Evolutionary conservation across 805 yeast genomes (phyloP), one percentile per base, ranked within the genome.

Genomic region (Blastobotrys robertii): DNA sequence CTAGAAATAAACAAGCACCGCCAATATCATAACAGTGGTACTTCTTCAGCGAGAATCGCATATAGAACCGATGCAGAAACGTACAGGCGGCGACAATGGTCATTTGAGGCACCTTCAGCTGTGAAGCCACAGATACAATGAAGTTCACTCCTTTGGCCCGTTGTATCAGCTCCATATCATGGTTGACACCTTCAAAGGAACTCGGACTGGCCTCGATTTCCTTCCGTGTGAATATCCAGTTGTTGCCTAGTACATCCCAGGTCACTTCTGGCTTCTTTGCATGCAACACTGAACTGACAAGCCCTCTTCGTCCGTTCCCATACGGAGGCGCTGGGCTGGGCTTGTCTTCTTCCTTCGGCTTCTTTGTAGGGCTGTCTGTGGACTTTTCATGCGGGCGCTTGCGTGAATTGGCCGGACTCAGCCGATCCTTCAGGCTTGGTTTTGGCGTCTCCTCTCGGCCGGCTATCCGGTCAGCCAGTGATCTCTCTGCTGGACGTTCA

Each of bases 21-120:
- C 70, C 78, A 6, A 69, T 61, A 45, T 76, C 76, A 48, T 68
- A 76, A 41, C 68, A 67, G 45, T 73, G 79, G 47, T 60, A 60
- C 35, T 60, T 54, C 33, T 59, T 57, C 39, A 73, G 50, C 30
- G 72, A 67, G 42, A 60, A 56, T 22, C 74, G 58, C 68, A 70
- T 67, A 52, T 73, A 76, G 54, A 73, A 75, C 40, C 81, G 58
- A 46, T 75, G 80, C 42, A 74, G 60, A 45, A 63, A 69, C 11
- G 60, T 61, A 16, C 73, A 55, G 0, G 79, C 79, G 1, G 76
- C 66, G 49, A 70, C 60, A 0, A 72, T 63, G 13, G 76, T 71
- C 30, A 68, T 64, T 37, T 71, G 60, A 2, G 79, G 75, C 25
- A 75, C 55, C 40, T 69, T 62, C 35, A 75, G 58, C 43, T 63